Evolutionary conservation across 441 rosid species (phyloP), one percentile per base, ranked within the genome.

Genomic region (Hura crepitans): DNA sequence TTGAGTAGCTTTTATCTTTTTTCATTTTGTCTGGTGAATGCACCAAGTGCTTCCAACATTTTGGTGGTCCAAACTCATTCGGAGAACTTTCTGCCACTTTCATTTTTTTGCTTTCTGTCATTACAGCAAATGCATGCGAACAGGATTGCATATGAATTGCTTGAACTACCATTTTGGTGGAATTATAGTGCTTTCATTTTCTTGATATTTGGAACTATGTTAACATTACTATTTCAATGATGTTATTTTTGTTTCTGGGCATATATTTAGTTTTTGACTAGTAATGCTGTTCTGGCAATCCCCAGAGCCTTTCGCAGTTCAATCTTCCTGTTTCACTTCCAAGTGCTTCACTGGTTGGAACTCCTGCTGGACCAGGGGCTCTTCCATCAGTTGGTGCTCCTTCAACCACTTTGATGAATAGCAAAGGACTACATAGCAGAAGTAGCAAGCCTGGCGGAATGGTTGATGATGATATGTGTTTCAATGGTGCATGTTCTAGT

Each of bases 251-350:
- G 17, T 18, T 43, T 37, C 31, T 20, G 58, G 28, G 47, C 12
- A 17, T 62, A 20, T 33, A n/a, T 57, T 65, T 65, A 53, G 25
- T 61, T 42, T 75, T 65, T 56, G 33, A 31, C 33, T 23, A 65
- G 23, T 71, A 72, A 68, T 72, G 11, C 76, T 84, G 50, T 75
- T 76, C 7, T 78, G 68, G 22, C 62, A 58, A 74, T 85, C 69
- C 83, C 75, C 93, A 96, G 99, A 89, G 98, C 84, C 91, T 96
- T 77, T 96, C 98, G 39, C 99, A 96, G 78, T 96, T 96, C 75
- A 90, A 96, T 84, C 97, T 96, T 69, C 95, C 99, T 53, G 97
- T 91, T 77, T 86, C 98, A 45, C 91, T 87, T 82, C 81, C 99
- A 76, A 89, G 81, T 81, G 88, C 89, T 58, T 93, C 89, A 69